phyloP scores from a whole-genome alignment of 495 filamentous ascomycete species.

The Aspergillus cavernicola region DNA sequence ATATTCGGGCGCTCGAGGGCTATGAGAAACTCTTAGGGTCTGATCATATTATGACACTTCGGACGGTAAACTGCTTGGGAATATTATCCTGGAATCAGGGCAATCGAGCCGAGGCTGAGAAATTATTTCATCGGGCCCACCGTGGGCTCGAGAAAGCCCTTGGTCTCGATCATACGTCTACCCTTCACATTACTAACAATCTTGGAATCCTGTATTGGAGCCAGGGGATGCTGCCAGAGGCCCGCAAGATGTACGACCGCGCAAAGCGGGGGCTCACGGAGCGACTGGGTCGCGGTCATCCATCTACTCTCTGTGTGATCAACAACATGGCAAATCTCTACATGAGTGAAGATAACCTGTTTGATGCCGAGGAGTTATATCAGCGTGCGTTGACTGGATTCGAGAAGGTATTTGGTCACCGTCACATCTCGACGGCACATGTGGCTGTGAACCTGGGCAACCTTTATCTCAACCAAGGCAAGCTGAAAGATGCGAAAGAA shows the following conservation, averaged over 20 bases:
- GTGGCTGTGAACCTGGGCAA: background rate
- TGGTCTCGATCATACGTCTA: background rate
- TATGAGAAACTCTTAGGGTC: background rate
- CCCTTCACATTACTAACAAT: background rate
- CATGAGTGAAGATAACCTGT: background rate
- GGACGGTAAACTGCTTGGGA: background rate
- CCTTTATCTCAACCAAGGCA: background rate
- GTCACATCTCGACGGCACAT: background rate
- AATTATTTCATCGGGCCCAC: background rate
- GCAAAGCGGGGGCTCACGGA: background rate
- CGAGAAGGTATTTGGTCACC: background rate
- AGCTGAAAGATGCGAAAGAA: background rate
- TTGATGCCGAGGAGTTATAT: background rate
- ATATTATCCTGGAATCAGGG: background rate
- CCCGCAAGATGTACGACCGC: background rate
- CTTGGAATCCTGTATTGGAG: background rate
- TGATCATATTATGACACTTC: background rate
- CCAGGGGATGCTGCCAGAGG: background rate
- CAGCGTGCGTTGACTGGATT: background rate
- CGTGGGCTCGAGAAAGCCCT: background rate
- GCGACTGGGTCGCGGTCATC: background rate
- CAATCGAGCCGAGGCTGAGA: background rate
- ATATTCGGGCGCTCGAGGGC: background rate
- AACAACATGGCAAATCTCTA: background rate
- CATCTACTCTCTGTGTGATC: background rate